Percentiles rank a stretch among this genome's conserved stretches.
Conservation (phyloP, 306 rosid genomes). For the Lithocarpus polystachyus region DNA sequence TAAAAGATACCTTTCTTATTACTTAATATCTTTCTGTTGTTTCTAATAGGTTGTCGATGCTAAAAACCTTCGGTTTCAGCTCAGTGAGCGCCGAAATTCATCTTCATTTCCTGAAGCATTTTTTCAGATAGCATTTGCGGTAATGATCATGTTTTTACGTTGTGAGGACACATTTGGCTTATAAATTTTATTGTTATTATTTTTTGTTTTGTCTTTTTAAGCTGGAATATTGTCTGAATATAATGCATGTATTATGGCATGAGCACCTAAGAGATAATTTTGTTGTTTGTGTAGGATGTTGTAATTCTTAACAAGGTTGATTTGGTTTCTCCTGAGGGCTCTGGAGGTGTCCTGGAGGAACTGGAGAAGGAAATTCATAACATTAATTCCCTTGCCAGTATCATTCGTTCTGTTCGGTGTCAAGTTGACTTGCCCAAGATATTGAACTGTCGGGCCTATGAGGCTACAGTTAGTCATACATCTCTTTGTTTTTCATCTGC, state of each 20-base stretch:
- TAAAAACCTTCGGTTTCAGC: constrained; percentile 77
- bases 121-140: constrained; percentile 92
- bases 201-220: not conserved
- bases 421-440: constrained; percentile 80
- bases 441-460: constrained; percentile 70
- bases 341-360: constrained; percentile 57
- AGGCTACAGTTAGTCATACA: constrained; percentile 49
- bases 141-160: constrained; percentile 23
- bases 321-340: constrained; percentile 76
- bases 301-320: constrained; percentile 96
- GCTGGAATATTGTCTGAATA: constrained; percentile 5
- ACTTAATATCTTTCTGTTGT: constrained; percentile 9
- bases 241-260: not conserved
- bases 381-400: constrained; percentile 74
- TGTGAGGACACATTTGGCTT: not conserved
- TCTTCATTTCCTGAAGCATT: constrained; percentile 89
- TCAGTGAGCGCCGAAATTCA: constrained; percentile 52
- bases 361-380: constrained; percentile 78
- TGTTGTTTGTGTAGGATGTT: constrained; percentile 67
- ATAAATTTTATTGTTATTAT: not conserved
- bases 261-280: constrained; percentile 13
- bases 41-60: constrained; percentile 78
- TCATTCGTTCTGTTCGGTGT: constrained; percentile 69
- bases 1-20: not conserved
- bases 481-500: constrained; percentile 11